A percentile compares a stretch with the other conserved stretches of the same genome.
phyloP scores from a whole-genome alignment of 1,284 basidiomycete genomes.

The Malassezia globosa region DNA sequence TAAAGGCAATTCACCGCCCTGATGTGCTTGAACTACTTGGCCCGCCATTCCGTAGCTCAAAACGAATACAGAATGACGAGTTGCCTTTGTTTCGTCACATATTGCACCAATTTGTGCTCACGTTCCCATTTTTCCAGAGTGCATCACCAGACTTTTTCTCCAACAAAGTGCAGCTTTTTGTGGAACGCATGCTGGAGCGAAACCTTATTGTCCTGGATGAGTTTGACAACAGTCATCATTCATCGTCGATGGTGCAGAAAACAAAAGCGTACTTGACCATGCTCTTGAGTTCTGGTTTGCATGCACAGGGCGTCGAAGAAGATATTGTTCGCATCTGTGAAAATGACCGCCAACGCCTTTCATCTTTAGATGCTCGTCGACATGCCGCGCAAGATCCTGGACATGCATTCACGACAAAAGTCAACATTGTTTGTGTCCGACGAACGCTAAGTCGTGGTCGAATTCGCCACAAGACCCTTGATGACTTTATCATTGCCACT shows the following conservation, averaged over 20 bases:
- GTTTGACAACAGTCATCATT: not conserved
- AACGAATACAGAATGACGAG: not conserved
- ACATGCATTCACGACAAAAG: slow-evolving; percentile 2
- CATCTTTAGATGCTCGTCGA: slow-evolving; percentile 27
- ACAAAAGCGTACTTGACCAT: slow-evolving; percentile 19
- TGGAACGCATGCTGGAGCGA: slow-evolving; percentile 36
- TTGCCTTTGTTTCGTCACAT: slow-evolving; percentile 41
- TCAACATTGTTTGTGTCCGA: slow-evolving; percentile 41
- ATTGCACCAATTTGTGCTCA: slow-evolving; percentile 44
- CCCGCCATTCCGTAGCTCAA: slow-evolving; percentile 33
- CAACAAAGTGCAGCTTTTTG: slow-evolving; percentile 44
- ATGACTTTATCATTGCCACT: slow-evolving; percentile 85
- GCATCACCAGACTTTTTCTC: slow-evolving; percentile 44
- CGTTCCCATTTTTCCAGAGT: slow-evolving; percentile 41
- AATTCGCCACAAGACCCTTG: slow-evolving; percentile 30
- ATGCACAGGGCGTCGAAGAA: slow-evolving; percentile 27
- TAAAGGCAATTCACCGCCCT: slow-evolving; percentile 16
- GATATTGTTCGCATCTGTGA: slow-evolving; percentile 40
- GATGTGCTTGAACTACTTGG: slow-evolving; percentile 42
- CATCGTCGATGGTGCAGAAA: not conserved
- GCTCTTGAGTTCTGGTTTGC: slow-evolving; percentile 35
- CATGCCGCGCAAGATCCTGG: slow-evolving; percentile 18
- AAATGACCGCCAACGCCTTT: slow-evolving; percentile 27
- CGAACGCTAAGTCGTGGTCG: slow-evolving; percentile 30
- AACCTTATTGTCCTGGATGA: slow-evolving; percentile 31